These are phyloP conservation scores for Microsporum canis DNA, from an alignment of 2,329 filamentous ascomycete genomes.

Conservation along the genomic window DNA sequence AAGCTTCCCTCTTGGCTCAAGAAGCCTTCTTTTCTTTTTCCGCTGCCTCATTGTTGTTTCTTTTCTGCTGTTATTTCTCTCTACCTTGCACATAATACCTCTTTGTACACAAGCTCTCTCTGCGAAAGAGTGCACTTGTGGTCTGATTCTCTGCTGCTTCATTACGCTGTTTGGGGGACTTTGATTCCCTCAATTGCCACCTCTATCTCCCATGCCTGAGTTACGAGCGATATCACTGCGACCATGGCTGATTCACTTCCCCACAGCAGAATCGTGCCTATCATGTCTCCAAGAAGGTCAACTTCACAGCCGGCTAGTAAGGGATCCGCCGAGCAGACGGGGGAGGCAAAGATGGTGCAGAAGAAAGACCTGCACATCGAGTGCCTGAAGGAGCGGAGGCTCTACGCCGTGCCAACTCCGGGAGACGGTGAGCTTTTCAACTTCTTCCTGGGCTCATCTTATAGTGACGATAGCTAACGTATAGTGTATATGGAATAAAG, in stretches of 20 bases:
- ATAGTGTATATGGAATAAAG: slow-evolving; percentile 28
- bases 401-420: slow-evolving; percentile 48
- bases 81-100: slow-evolving; percentile 6
- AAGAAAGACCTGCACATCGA: slow-evolving; percentile 28
- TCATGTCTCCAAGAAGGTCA: slow-evolving; percentile 23
- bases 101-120: background rate
- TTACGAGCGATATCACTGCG: slow-evolving; percentile 22
- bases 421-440: slow-evolving; percentile 48
- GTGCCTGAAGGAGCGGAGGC: slow-evolving; percentile 42
- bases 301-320: slow-evolving; percentile 16
- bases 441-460: slow-evolving; percentile 6
- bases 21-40: slow-evolving; percentile 7
- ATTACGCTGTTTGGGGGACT: slow-evolving; percentile 6
- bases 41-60: background rate
- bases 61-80: slow-evolving; percentile 13
- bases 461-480: slow-evolving; percentile 1
- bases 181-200: slow-evolving; percentile 15
- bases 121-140: background rate
- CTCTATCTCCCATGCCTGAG: slow-evolving; percentile 19
- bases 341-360: slow-evolving; percentile 16
- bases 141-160: background rate
- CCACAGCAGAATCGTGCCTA: slow-evolving; percentile 34
- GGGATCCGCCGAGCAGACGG: slow-evolving; percentile 5
- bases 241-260: slow-evolving; percentile 30
- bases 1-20: slow-evolving; percentile 9